Evolutionary conservation across 169 alveolate species (phyloP), one percentile per base, ranked within the genome.

Genomic region (Amoebophrya sp.): DNA sequence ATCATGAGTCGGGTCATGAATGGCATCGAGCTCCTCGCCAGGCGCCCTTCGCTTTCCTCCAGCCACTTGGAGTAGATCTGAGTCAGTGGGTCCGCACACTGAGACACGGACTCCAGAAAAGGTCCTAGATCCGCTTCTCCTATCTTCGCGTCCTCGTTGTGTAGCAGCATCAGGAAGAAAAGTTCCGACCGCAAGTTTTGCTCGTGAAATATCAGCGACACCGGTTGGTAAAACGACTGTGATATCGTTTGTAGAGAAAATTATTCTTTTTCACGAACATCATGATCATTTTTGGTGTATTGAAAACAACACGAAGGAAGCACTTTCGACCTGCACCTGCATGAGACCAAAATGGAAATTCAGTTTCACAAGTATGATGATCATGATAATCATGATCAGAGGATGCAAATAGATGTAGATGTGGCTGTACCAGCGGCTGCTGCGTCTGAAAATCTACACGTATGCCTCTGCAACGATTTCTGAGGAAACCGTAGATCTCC

Each of bases 361-460:
- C n/a, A n/a, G n/a, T n/a, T n/a, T n/a, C n/a, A n/a, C n/a, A n/a
- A n/a, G n/a, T n/a, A n/a, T n/a, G n/a, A n/a, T n/a, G n/a, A n/a
- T n/a, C n/a, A n/a, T n/a, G n/a, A n/a, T n/a, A n/a, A n/a, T n/a
- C n/a, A n/a, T n/a, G n/a, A n/a, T n/a, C n/a, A n/a, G n/a, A n/a
- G n/a, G n/a, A n/a, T n/a, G n/a, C n/a, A n/a, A n/a, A n/a, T n/a
- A n/a, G n/a, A n/a, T n/a, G n/a, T n/a, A n/a, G n/a, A n/a, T n/a
- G n/a, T n/a, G n/a, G n/a, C n/a, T n/a, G n/a, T n/a, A n/a, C n/a
- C n/a, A 65, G 26, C 2, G 83, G 83, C 83, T 65, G 83, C 83
- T 65, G 83, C 33, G 83, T 65, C 83, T 65, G 83, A 36, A 26
- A 65, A 36, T 65, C 83, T 36, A 65, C 83, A 36, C 83, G 83